Evolutionary conservation across 768 basidiomycete genomes (phyloP), one percentile per base, ranked within the genome.

Genomic region (Mycena indigotica): DNA sequence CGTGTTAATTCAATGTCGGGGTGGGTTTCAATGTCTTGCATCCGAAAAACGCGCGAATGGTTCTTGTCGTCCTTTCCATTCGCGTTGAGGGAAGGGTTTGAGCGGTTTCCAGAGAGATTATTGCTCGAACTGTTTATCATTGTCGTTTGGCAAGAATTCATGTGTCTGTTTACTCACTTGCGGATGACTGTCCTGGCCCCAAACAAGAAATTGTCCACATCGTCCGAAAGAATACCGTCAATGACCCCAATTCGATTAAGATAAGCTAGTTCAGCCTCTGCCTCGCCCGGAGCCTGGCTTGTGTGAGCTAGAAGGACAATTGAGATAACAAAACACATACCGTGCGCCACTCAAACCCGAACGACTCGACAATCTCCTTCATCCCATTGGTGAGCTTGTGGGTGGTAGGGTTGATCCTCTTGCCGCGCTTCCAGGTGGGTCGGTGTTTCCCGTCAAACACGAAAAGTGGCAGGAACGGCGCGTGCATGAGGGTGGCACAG

Each of bases 141-240:
- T 15, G n/a, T 59, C 50, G n/a, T 21, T 17, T 30, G 53, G 48
- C 30, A 58, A 35, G 17, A 35, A 15, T 44, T 13, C 41, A 19
- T 6, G 23, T 44, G 41, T 13, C 10, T 38, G 35, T 10, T 38
- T 10, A 21, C 79, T 50, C 59, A 92, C 92, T 96, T 97, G 67
- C 95, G 83, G 63, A 96, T 84, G 26, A 98, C 85, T 44, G 84
- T 84, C 4, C 74, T 81, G 1, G 93, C 94, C 21, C 95, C 94
- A 60, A 98, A 98, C 2, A 97, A 73, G 67, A 96, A 88, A 53
- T 86, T 95, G 67, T 98, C 95, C 1, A 95, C 94, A 65, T 97
- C 95, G 70, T 98, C 95, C 0, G 95, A 91, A 41, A 95, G 78
- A 24, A 97, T 83, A 0, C 87, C 92, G 67, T 98, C 95, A 55